These are phyloP conservation scores for Terfezia claveryi DNA, from an alignment of 495 filamentous ascomycete species.

Conservation along the genomic window DNA sequence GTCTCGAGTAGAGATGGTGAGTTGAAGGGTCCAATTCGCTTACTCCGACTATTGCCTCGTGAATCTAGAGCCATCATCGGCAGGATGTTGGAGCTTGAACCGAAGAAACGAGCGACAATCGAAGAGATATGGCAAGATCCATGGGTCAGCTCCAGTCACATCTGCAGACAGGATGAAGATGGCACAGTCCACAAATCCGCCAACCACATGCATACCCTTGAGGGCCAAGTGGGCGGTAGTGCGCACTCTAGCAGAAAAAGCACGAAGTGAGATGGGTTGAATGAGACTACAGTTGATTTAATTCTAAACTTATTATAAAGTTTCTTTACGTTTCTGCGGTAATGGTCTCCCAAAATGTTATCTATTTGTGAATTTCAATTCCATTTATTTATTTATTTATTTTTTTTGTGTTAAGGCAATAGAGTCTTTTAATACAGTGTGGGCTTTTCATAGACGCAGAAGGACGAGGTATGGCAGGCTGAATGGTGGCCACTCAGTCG, in stretches of 20 bases:
- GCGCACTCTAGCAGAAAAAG: neutral
- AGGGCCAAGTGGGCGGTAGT: slow-evolving; percentile 6
- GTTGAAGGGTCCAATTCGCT: slow-evolving; percentile 80
- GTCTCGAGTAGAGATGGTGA: slow-evolving; percentile 19
- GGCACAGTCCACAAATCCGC: slow-evolving; percentile 26
- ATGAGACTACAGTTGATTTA: no score
- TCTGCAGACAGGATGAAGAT: slow-evolving; percentile 29
- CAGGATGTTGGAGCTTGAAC: slow-evolving; percentile 78
- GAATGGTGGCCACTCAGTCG: no score
- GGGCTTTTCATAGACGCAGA: no score
- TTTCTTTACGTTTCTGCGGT: no score
- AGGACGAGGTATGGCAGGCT: no score
- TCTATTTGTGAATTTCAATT: no score
- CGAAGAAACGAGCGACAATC: slow-evolving; percentile 61
- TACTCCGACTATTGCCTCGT: slow-evolving; percentile 74
- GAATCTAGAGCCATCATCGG: slow-evolving; percentile 79
- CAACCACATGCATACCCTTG: slow-evolving; percentile 32
- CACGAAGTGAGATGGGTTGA: neutral
- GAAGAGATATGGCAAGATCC: slow-evolving; percentile 66
- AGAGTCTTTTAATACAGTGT: no score
- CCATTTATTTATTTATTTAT: no score
- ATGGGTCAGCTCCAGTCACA: slow-evolving; percentile 38
- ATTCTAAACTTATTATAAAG: no score
- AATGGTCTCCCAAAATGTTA: no score
- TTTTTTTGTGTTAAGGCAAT: no score